Base-by-base conservation (phyloP, 371 early-diverging fungal species). In the Coemansia sp. region DNA sequence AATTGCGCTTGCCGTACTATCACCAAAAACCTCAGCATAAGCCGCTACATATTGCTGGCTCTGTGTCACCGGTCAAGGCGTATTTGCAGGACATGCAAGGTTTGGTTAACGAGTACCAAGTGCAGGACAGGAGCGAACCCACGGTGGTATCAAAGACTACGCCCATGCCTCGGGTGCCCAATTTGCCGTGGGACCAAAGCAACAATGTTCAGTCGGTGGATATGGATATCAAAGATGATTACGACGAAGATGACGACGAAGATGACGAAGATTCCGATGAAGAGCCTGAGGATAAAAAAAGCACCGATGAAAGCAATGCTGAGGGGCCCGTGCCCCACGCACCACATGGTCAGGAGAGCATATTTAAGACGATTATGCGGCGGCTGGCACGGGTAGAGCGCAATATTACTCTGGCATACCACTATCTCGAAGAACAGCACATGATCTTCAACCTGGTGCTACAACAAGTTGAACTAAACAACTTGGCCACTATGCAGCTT, bases 311-410 rank as follows among this genome's bases (percentile, higher is more conserved):
- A 14, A 9, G 20, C 48, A 18, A 18, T n/a, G 33, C 28, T 11
- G 30, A 56, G 18, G 20, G 33, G 7, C 23, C 54, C 14, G 33
- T 37, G 1, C 8, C 8, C 33, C 56, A 20, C n/a, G 25, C 56
- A 18, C 60, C 68, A 28, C 69, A 67, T 7, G 70, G 75, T 5
- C 85, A 91, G 72, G 91, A 93, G 58, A 94, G 91, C 59, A 91
- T 96, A 40, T 96, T 92, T 80, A 93, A 94, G 64, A 93, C 89
- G 5, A 94, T 97, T 47, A 89, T 92, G 86, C 93, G 92, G 60
- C 86, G 97, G 12, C 81, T 97, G 1, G 82, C 80, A 51, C 81
- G 84, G 16, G 82, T 96, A 7, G 96, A 96, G 75, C 77, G 87
- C 23, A 93, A 93, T 71, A 85, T 90, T 11, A 89, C 93, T 0